A percentile compares a stretch with the other conserved stretches of the same genome.
Conservation (phyloP, 192 early-diverging fungal genomes). For the Rhizophagus prolifer region DNA sequence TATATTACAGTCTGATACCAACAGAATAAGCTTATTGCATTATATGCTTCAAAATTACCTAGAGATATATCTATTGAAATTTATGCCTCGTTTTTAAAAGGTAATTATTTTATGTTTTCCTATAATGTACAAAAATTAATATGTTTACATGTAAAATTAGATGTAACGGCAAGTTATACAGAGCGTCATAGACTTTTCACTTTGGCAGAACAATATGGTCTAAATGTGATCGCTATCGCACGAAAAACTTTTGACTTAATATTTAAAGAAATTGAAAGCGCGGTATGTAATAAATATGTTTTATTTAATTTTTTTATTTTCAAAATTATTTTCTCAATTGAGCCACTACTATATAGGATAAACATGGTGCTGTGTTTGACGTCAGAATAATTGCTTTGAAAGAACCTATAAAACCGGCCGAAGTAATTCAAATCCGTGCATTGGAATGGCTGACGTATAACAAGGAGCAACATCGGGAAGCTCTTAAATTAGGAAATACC, state of each 20-base stretch:
- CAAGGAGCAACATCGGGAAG: conserved; percentile 4
- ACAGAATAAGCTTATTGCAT: conserved; percentile 2
- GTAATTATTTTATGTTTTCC: neutral
- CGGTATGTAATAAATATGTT: neutral
- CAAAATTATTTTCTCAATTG: neutral
- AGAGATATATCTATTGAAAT: conserved; percentile 18
- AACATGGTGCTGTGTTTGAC: neutral
- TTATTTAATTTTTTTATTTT: neutral
- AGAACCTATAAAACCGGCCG: neutral
- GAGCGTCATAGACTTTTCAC: neutral
- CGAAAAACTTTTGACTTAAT: conserved; percentile 16
- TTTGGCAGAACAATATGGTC: conserved; percentile 6
- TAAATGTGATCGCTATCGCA: neutral
- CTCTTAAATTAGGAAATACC: neutral
- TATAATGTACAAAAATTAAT: neutral
- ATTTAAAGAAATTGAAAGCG: conserved; percentile 1
- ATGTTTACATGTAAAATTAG: neutral
- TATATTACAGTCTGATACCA: neutral
- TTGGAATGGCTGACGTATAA: conserved; percentile 18
- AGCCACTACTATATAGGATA: neutral
- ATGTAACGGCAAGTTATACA: neutral
- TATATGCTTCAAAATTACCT: conserved; percentile 25
- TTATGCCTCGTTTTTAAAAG: conserved; percentile 9
- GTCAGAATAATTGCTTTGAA: neutral
- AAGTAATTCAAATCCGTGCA: neutral